Base-by-base conservation (phyloP, 1,139 yeast species). In the Blastobotrys serpentis region DNA sequence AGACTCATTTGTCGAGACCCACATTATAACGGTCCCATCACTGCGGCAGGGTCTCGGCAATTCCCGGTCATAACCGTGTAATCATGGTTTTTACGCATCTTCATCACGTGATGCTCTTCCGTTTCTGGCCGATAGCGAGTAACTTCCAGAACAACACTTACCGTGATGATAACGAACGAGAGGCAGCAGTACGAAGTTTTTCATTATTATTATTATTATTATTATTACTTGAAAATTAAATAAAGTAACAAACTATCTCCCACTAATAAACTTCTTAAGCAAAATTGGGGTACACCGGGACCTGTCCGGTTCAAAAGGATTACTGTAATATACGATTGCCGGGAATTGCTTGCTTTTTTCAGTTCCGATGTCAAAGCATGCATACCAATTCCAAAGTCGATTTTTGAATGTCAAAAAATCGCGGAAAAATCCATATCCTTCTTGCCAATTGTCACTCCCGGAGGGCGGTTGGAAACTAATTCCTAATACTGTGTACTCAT, bases 321-420 rank as follows among this genome's bases (percentile, higher is more conserved):
- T 8, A 18, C 19, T 25, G 22, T 17, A 36, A 19, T 36, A 36
- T 4, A 19, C 40, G 40, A 36, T 18, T 3, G 22, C 40, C 4
- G 40, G 40, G 25, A 19, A 36, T 6, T 17, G 22, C 25, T 36
- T 11, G 13, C 40, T 36, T 5, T 16, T 16, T 16, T 4, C 25
- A 3, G 40, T 36, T 17, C 40, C 40, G 11, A 36, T 36, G 40
- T 36, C 16, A 11, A 36, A 36, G 25, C 40, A 36, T 23, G 40
- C 40, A 36, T 36, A 36, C 40, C 40, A 36, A 14, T 36, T 36
- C 40, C 40, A 36, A 11, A 36, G 19, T 4, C 19, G 16, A 18
- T 19, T 17, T 19, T 36, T 16, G n/a, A 36, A 36, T 4, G 40
- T 19, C 3, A 36, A 25, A n/a, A 36, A 19, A 19, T 36, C 40